Evolutionary conservation across 768 basidiomycete genomes (phyloP), one percentile per base, ranked within the genome.

Genomic region (Rhodocollybia butyracea): DNA sequence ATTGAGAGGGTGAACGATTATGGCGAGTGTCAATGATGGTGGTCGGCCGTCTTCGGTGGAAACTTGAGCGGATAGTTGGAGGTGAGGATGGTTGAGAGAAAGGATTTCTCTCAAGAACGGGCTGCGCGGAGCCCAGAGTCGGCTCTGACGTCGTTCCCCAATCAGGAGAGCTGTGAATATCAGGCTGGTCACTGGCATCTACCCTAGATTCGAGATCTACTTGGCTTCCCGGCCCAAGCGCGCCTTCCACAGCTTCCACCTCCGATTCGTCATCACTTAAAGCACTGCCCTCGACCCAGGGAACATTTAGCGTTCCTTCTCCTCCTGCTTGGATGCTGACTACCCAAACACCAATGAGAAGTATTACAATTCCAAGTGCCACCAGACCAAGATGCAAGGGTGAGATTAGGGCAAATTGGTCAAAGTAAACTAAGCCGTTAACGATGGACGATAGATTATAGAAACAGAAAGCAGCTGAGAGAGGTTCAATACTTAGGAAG

Each of bases 381-480:
- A 98, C 91, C 24, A 96, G 78, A 4, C 73, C 67, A n/a, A 94
- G 79, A 66, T 94, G 82, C n/a, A 82, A 61, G 0, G 79, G 74
- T 1, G 84, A 72, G 34, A 98, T 85, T 22, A 84, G 75, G 17
- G 82, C 78, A 64, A 92, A 82, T 64, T 98, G 93, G 67, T 94
- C 77, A 67, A 91, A 97, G 69, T 94, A 97, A 42, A 95, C 82
- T 51, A 96, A 77, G 4, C 90, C 89, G 60, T 94, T 94, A 55
- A 94, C 77, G 66, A 98, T 96, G 22, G 90, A 91, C 2, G 91
- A 92, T 13, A 95, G 68, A 66, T 96, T 98, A 73, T 96, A 98
- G 69, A 94, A 92, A 69, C 93, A 96, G 72, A 96, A 98, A 5
- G 94, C 93, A 66, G 92, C 86, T 84, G 61, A 51, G n/a, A 55